Evolutionary conservation across 495 filamentous ascomycete species (phyloP).

Genomic region (Monascus purpureus): DNA sequence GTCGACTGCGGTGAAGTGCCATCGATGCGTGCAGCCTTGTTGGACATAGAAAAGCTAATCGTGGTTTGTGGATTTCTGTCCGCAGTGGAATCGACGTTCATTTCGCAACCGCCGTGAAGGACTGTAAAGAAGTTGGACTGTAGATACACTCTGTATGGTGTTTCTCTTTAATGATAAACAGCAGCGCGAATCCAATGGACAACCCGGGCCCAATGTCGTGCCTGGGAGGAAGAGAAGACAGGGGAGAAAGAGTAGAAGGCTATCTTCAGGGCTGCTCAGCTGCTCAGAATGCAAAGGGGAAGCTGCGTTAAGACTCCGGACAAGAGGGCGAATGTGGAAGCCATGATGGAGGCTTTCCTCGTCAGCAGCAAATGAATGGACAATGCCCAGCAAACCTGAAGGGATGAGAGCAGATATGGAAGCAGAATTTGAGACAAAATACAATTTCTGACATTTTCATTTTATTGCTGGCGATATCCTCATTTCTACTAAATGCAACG

Average conservation of each 20-base stretch:
- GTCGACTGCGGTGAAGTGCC: slow-evolving; percentile 6
- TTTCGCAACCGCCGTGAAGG: slow-evolving; percentile 6
- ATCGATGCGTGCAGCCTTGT: slow-evolving; percentile 5
- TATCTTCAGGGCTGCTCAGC: not conserved
- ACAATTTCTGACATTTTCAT: not conserved
- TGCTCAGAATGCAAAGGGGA: too few species aligned
- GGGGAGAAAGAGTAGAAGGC: not conserved
- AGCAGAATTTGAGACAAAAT: too few species aligned
- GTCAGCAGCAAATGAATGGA: too few species aligned
- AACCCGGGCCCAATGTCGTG: too few species aligned
- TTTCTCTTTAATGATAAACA: too few species aligned
- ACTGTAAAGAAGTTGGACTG: too few species aligned
- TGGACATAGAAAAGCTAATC: slow-evolving; percentile 11
- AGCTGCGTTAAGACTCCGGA: too few species aligned
- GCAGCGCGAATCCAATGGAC: not conserved
- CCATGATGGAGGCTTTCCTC: not conserved
- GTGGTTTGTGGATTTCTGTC: slow-evolving; percentile 9
- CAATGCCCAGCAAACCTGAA: not conserved
- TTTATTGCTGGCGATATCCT: slow-evolving; percentile 20
- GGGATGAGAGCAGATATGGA: not conserved
- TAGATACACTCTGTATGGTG: too few species aligned
- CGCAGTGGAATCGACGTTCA: slow-evolving; percentile 9
- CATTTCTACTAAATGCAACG: slow-evolving; percentile 19
- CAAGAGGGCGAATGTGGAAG: not conserved
- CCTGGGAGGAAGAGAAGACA: not conserved